Evolutionary conservation across 108 stramenopile species (phyloP).

Genomic region (Skeletonema grethae): DNA sequence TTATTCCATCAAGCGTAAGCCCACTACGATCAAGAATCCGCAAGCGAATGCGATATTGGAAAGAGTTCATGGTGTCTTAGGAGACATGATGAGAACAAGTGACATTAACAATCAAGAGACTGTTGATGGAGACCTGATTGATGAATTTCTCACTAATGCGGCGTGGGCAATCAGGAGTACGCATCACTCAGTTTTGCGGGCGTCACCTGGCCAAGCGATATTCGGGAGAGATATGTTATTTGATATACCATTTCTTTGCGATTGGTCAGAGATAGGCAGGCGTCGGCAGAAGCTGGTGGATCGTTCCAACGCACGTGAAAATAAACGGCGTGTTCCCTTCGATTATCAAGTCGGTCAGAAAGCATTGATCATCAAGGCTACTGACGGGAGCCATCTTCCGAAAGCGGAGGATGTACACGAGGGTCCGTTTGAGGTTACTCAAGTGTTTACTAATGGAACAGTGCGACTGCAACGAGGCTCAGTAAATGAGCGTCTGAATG

Average conservation of each 20-base stretch:
- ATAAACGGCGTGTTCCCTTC: constrained; percentile 11
- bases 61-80: constrained; percentile 23
- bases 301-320: constrained; percentile 27
- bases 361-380: constrained; percentile 17
- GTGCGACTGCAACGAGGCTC: constrained; percentile 31
- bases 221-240: constrained; percentile 41
- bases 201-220: constrained; percentile 36
- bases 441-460: constrained; percentile 42
- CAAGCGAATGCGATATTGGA: constrained; percentile 46
- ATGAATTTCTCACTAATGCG: constrained; percentile 16
- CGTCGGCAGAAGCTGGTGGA: constrained; percentile 11
- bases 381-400: neutral
- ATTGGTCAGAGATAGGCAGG: constrained; percentile 36
- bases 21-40: constrained; percentile 41
- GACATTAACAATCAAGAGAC: constrained; percentile 10
- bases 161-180: constrained; percentile 40
- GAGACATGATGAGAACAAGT: constrained; percentile 24
- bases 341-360: constrained; percentile 33
- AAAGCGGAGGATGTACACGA: constrained; percentile 3
- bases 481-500: constrained; percentile 28
- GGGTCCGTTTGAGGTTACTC: constrained; percentile 22
- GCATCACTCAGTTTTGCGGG: constrained; percentile 32
- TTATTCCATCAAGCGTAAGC: constrained; percentile 29
- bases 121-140: constrained; percentile 3
- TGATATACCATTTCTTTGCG: constrained; percentile 19